Evolutionary conservation across 495 filamentous ascomycete genomes (phyloP), one percentile per base, ranked within the genome.

Genomic region (Bacidia gigantensis): DNA sequence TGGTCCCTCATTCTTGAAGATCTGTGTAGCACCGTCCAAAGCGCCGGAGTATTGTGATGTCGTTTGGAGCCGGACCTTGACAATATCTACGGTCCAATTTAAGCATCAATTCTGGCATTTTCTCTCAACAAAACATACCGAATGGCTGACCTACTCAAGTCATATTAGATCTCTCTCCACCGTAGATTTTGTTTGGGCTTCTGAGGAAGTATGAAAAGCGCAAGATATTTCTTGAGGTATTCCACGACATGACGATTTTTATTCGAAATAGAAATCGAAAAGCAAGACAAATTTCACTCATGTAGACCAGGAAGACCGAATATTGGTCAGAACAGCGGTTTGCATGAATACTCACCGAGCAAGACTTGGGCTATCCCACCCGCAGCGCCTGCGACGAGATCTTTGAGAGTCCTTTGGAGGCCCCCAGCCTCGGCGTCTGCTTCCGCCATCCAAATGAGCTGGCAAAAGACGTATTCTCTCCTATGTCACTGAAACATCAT

Each of bases 61-160:
- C 11, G 92, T 98, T 69, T 98, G 92, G 22, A 98, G 75, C 39
- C 92, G 85, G 54, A 98, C 93, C 75, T 98, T 98, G 65, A 98
- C 84, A 46, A 98, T 98, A 73, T 98, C 92, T 84, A 21, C 10
- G 22, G 39, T 35, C 47, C 14, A 35, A 39, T 44, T 25, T 20
- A 14, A 25, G 14, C 14, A 35, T 20, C 25, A 26, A 14, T 3
- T 49, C 3, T 24, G 21, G 29, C 14, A 29, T 17, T 11, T 42
- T 45, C 18, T 50, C 21, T 21, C n/a, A 21, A 32, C 38, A 24
- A 29, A 3, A 38, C 61, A 50, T 71, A 84, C 81, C 82, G 67
- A 97, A 96, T 48, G 90, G 90, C 73, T 97, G 90, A n/a, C n/a
- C n/a, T n/a, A n/a, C n/a, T n/a, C n/a, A n/a, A n/a, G n/a, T n/a